Evolutionary conservation across 306 rosid genomes (phyloP), one percentile per base, ranked within the genome.

Genomic region (Prunus padus): DNA sequence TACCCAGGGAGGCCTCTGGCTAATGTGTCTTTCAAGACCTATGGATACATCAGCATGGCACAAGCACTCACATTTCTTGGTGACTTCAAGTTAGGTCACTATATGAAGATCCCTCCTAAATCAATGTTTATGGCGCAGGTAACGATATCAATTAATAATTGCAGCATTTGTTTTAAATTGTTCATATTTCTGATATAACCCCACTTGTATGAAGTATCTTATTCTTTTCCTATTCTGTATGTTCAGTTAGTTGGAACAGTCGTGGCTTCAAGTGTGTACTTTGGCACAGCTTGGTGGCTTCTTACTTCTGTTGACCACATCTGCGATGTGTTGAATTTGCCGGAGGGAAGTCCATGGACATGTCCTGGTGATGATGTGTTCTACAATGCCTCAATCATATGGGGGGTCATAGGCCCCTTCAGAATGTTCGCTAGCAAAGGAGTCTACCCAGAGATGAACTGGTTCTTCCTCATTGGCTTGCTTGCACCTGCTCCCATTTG

Each of bases 1-100:
- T 90, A 88, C 59, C 98, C 98, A 0, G 98, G 98, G 51, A 92
- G 45, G 84, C 98, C 98, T 11, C 90, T 94, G 56, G 98, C 98
- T 14, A 94, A 94, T 79, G 95, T 90, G 55, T 72, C 96, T 6
- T 92, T 94, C 89, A 94, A 95, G 87, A 95, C 97, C 59, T 95
- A 95, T 14, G 98, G 97, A 0, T 92, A 90, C 79, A 90, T 92
- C 62, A 95, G 97, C 88, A 90, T 92, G 98, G 2, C 89, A 33
- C 97, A 95, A 49, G 97, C 98, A 61, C 92, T 95, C 4, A 20
- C 2, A 26, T 92, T 95, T 65, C 75, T 92, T 11, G 30, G 64
- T 23, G 98, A 92, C 83, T 92, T 95, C 84, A 95, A 95, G 76
- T 74, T 95, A 70, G 97, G 98, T 46, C 97, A 92, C 72, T 95